Evolutionary conservation across 164 flowering plant genomes (phyloP), one percentile per base, ranked within the genome.

Genomic region (Tetracentron sinense): DNA sequence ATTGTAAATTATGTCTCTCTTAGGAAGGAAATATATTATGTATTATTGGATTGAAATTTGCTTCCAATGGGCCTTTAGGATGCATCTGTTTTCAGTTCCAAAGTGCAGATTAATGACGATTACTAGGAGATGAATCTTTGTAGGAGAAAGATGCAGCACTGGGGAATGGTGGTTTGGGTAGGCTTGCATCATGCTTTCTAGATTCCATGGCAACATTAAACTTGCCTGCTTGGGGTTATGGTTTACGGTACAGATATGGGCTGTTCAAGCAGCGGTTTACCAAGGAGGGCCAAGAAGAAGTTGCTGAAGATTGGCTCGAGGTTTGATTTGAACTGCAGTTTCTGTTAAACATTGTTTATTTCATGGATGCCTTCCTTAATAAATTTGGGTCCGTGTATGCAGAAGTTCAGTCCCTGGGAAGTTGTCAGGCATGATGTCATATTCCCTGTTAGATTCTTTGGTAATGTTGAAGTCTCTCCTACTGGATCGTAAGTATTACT

Each of bases 391-490:
- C 31, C 21, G 17, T 54, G 21, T 53, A 11, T 81, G 87, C 95
- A 94, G 99, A 94, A 87, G 63, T 91, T 91, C 73, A 91, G 97
- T 72, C 99, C 97, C 46, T 94, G 99, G 99, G 99, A 94, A 77
- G 63, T 94, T 69, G 96, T 81, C 29, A 85, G 99, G 75, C 96
- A 94, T 78, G 99, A 94, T 68, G 69, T 91, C 14, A 71, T 83
- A 20, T 94, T 75, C 69, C 97, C 96, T 50, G 77, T 94, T 66
- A 85, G 87, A 75, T 94, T 94, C 69, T 94, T 89, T 77, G 99
- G 99, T 57, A 78, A 76, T 50, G 97, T 94, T 56, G 83, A 82
- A 79, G 74, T 91, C 68, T 72, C 73, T 55, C 82, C 85, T 27
- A 54, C 75, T 71, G 98, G 97, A 76, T 77, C 75, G 98, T 94